These are phyloP conservation scores for Ambrosia artemisiifolia DNA, from an alignment of 129 eudicot species.

Conservation along the genomic window DNA sequence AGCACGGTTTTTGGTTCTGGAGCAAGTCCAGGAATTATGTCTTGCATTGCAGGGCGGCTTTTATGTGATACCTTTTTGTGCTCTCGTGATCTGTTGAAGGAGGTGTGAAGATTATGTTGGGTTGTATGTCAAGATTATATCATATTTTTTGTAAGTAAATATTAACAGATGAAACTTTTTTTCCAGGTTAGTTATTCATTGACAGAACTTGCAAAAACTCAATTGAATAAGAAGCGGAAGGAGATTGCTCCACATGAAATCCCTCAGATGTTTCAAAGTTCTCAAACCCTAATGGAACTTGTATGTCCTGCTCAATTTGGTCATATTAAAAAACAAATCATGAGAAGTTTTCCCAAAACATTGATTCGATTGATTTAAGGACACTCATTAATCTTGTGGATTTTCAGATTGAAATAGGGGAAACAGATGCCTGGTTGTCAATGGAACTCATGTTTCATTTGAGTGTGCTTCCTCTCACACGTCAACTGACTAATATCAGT, in stretches of 20 bases:
- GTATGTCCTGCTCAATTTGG: conserved; percentile 44
- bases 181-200: conserved; percentile 96
- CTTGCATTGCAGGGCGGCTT: conserved; percentile 96
- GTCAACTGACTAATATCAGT: conserved; percentile 93
- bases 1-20: conserved; percentile 83
- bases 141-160: conserved; percentile 7
- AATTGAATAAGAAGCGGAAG: conserved; percentile 76
- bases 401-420: conserved; percentile 81
- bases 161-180: conserved; percentile 1
- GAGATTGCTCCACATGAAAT: conserved; percentile 92
- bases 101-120: conserved; percentile 45
- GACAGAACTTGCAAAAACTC: conserved; percentile 92
- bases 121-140: neutral
- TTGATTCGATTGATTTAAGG: conserved; percentile 8
- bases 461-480: conserved; percentile 95
- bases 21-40: conserved; percentile 93
- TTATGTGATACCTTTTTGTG: conserved; percentile 91
- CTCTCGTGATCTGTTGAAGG: conserved; percentile 90
- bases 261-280: conserved; percentile 66
- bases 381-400: neutral
- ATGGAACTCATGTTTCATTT: conserved; percentile 98
- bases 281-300: conserved; percentile 77
- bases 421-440: conserved; percentile 98
- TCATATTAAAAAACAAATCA: neutral
- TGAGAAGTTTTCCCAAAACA: conserved; percentile 11